A percentile compares a stretch with the other conserved stretches of the same genome.
Conservation (phyloP, 495 filamentous ascomycete species). For the Penicillium robsamsonii region DNA sequence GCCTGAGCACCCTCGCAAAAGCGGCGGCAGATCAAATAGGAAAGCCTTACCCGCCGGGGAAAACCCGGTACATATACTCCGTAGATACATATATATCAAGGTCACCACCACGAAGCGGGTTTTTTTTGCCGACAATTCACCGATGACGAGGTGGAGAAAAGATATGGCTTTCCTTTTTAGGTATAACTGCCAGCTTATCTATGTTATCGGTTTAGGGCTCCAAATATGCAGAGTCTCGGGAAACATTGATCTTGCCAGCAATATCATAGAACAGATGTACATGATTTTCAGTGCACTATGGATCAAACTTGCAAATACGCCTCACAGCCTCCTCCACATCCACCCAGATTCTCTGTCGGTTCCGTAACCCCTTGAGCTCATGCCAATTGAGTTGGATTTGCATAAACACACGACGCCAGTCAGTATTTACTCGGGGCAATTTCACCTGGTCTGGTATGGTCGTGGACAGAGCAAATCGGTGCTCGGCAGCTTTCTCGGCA, state of each 20-base stretch:
- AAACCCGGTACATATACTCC: too few relatives aligned
- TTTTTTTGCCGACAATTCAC: constrained; percentile 1
- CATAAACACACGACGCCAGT: constrained; percentile 27
- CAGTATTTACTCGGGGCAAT: constrained; percentile 16
- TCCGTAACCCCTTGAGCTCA: constrained; percentile 28
- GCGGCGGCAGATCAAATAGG: too few relatives aligned
- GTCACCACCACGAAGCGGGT: background rate
- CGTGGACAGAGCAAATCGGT: background rate
- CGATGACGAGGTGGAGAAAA: background rate
- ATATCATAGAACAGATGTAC: background rate
- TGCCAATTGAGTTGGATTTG: constrained; percentile 18
- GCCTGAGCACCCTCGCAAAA: too few relatives aligned
- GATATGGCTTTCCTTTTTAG: constrained; percentile 6
- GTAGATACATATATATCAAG: too few relatives aligned
- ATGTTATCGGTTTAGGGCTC: too few relatives aligned
- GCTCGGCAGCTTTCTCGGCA: background rate
- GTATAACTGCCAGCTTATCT: background rate
- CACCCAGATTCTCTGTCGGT: constrained; percentile 30
- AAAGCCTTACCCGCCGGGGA: too few relatives aligned
- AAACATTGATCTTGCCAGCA: too few relatives aligned
- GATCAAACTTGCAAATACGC: constrained; percentile 7
- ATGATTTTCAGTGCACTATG: background rate
- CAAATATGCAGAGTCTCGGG: too few relatives aligned
- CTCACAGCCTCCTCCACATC: constrained; percentile 25
- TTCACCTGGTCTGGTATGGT: constrained; percentile 4